Base-by-base conservation (phyloP, 768 basidiomycete genomes). In the Termitomyces heimii region DNA sequence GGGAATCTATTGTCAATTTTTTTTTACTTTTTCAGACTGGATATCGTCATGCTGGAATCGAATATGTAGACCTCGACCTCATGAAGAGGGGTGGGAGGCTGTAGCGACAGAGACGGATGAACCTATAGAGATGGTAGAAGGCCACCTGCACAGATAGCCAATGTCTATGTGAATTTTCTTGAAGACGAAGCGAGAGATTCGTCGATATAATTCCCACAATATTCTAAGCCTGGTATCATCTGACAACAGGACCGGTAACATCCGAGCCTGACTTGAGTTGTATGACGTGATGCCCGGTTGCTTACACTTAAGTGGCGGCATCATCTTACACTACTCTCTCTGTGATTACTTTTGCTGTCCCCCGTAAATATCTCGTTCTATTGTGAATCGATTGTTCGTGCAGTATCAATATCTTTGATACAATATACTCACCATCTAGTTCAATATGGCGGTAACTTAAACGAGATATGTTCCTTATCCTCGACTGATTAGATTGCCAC, bases 71-170 rank as follows among this genome's bases (percentile, higher is more conserved):
- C 77, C 78, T 45, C 78, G 80, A 14, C 71, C 75, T 52, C 71
- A 77, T 24, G 82, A 80, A 18, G 79, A 81, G 24, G 90, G 89
- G 20, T 89, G 89, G 90, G 78, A 87, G 72, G 85, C 86, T 26
- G 84, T 92, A 43, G 84, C 89, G 40, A 90, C 86, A 28, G 83
- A 85, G 29, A 80, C 75, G 26, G 88, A 89, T 59, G 87, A 88
- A 60, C 75, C 71, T 14, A 75, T 90, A 44, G 91, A 92, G 74
- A 88, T 89, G 80, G 63, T 72, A 26, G 77, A 82, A 66, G 63
- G 70, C 50, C 64, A 63, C 39, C 32, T 42, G 55, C 60, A 62
- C 60, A 48, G 65, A 54, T 65, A 59, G 65, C 59, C 22, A 50
- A 26, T 20, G 50, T 40, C 18, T 20, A 12, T 52, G 12, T 22